Conservation (phyloP, 148 eudicot species). For the Chenopodium berlandieri region DNA sequence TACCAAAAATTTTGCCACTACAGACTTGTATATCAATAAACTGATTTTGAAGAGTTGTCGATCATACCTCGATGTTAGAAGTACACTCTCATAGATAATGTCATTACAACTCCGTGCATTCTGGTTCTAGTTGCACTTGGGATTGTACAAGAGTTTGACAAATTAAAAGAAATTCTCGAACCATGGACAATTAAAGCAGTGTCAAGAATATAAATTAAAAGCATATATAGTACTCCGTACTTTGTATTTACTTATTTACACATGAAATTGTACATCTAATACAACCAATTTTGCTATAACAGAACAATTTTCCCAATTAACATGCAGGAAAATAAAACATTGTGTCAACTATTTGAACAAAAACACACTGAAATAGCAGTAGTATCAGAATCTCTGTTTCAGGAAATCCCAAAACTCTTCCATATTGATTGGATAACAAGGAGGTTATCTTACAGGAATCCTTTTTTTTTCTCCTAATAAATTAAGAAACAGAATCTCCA, state of each 20-base stretch:
- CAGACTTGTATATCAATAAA: too few species aligned
- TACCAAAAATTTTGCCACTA: neutral
- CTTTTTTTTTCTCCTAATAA: conserved; percentile 4
- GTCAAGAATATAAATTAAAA: neutral
- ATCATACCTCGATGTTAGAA: neutral
- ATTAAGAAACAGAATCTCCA: conserved; percentile 5
- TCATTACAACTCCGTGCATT: neutral
- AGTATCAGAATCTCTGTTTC: conserved; percentile 15
- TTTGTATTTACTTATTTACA: neutral
- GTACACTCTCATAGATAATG: neutral
- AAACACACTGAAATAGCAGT: conserved; percentile 14
- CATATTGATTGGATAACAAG: conserved; percentile 24
- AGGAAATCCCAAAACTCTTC: conserved; percentile 21
- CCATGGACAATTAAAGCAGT: neutral
- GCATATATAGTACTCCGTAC: too few species aligned
- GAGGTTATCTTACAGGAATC: conserved; percentile 25
- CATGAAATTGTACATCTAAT: conserved; percentile 5
- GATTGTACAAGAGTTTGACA: neutral
- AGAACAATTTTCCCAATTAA: conserved; percentile 17
- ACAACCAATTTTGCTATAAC: conserved; percentile 7
- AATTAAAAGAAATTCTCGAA: neutral
- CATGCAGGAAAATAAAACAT: conserved; percentile 12
- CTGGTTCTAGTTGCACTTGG: neutral
- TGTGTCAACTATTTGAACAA: conserved; percentile 9
- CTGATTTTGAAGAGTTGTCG: neutral